A percentile compares a stretch with the other conserved stretches of the same genome.
Conservation (phyloP, 2,329 filamentous ascomycete species). For the Paramyrothecium roridum region DNA sequence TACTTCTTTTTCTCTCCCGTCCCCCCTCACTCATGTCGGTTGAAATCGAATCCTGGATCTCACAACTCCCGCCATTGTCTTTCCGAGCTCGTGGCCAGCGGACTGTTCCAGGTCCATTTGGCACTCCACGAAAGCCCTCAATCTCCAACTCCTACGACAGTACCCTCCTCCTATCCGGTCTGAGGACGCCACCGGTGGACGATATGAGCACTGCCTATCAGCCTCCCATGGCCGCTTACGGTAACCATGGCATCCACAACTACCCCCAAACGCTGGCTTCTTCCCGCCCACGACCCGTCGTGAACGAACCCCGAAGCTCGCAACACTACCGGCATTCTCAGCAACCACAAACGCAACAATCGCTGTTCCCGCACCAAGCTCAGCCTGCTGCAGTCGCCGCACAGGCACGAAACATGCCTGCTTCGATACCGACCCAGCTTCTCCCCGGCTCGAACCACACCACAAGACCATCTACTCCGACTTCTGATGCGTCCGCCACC, state of each 20-base stretch:
- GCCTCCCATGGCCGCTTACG: slow-evolving; percentile 42
- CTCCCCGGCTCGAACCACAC: slow-evolving; percentile 17
- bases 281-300: slow-evolving; percentile 22
- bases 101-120: background rate
- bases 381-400: background rate
- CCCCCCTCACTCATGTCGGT: slow-evolving; percentile 21
- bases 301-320: slow-evolving; percentile 29
- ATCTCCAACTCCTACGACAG: slow-evolving; percentile 3
- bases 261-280: slow-evolving; percentile 31
- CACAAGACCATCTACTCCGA: slow-evolving; percentile 34
- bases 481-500: slow-evolving; percentile 21
- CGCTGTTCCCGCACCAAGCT: slow-evolving; percentile 6
- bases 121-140: no score
- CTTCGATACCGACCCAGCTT: slow-evolving; percentile 5
- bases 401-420: background rate
- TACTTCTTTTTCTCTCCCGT: background rate
- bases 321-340: slow-evolving; percentile 28
- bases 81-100: slow-evolving; percentile 13
- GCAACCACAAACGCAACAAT: slow-evolving; percentile 17
- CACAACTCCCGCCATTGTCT: slow-evolving; percentile 16
- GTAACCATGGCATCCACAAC: slow-evolving; percentile 38
- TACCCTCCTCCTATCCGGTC: slow-evolving; percentile 29
- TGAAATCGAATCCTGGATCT: slow-evolving; percentile 15
- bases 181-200: slow-evolving; percentile 50
- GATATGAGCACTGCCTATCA: slow-evolving; percentile 53